Base-by-base conservation (phyloP, 352 stramenopile genomes). In the Globisporangium iwayamae region DNA sequence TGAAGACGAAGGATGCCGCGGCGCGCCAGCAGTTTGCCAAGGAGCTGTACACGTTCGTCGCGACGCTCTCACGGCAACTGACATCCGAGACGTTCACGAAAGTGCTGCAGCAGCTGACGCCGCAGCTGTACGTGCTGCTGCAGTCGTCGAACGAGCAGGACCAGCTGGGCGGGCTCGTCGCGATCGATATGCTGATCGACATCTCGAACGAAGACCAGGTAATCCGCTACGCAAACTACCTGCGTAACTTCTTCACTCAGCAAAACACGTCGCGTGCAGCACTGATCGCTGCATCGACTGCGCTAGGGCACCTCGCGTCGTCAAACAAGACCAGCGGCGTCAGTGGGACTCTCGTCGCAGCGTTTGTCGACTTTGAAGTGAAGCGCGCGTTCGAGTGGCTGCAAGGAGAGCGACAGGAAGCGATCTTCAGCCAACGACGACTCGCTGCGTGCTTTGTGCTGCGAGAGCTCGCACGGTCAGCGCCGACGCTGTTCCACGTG, bases 321-420 rank as follows among this genome's bases (percentile, higher is more conserved):
- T 83, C 83, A 7, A 88, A 79, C 51, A 62, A 63, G 7, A 85
- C 75, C 48, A 81, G 70, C 43, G 80, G 79, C 62, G 85, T 93
- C 22, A 94, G 87, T 54, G 89, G 90, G 8, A 96, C 89, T 4
- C 66, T 96, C 13, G 89, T 96, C 25, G 87, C 85, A 0, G 90
- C 91, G 50, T 97, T 94, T 73, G 87, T 98, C 32, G 91, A 98
- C 62, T 96, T 97, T 71, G 93, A 98, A 71, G 87, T 96, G 9
- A 95, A 92, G 47, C 79, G 91, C 48, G 89, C 90, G 11, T 92
- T 98, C 50, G 88, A 97, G 57, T 97, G 88, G 90, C 83, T 97
- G 0, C 81, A 91, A 45, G 73, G 86, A 48, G 70, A 73, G 20
- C 72, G 81, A 2, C 79, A 91, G 25, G 87, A 96, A 45, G 73